Evolutionary conservation across 192 early-diverging fungal species (phyloP).

Genomic region (Linnemannia zychae): DNA sequence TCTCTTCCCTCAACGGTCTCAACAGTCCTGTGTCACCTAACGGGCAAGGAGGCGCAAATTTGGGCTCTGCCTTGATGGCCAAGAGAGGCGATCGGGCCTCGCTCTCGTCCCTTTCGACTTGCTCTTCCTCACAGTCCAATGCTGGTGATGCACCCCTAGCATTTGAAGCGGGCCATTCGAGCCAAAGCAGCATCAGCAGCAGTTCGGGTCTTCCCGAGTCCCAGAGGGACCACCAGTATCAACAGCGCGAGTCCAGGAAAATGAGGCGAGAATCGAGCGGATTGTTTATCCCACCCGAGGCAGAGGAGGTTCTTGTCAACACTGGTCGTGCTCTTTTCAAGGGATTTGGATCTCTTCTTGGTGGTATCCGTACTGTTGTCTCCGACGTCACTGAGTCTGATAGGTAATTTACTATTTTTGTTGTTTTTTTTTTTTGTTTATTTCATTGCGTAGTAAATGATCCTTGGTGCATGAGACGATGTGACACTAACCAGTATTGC

Average conservation of each 20-base stretch:
- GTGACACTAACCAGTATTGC: background rate
- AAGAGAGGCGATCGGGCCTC: constrained; percentile 41
- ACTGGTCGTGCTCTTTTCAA: constrained; percentile 54
- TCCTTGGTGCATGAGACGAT: too few relatives aligned
- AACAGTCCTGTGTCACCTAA: constrained; percentile 22
- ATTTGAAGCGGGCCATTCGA: constrained; percentile 50
- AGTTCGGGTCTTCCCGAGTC: constrained; percentile 32
- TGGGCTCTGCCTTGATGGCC: background rate
- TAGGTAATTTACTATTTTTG: constrained; percentile 13
- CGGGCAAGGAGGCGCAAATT: background rate
- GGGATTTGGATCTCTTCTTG: constrained; percentile 43
- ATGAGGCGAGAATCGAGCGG: constrained; percentile 38
- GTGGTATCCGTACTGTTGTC: constrained; percentile 49
- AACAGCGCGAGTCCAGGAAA: constrained; percentile 32
- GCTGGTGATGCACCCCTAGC: constrained; percentile 21
- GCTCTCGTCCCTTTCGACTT: constrained; percentile 48
- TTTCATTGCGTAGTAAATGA: background rate
- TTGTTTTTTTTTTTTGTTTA: background rate
- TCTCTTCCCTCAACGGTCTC: constrained; percentile 39
- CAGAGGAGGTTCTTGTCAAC: constrained; percentile 50
- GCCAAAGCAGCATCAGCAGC: constrained; percentile 54
- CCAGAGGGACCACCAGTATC: background rate
- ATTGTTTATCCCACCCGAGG: constrained; percentile 48
- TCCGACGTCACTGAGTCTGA: constrained; percentile 51
- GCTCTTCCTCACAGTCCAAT: constrained; percentile 40